Evolutionary conservation across 1,284 basidiomycete genomes (phyloP).

Genomic region (Pseudozyma hubeiensis): DNA sequence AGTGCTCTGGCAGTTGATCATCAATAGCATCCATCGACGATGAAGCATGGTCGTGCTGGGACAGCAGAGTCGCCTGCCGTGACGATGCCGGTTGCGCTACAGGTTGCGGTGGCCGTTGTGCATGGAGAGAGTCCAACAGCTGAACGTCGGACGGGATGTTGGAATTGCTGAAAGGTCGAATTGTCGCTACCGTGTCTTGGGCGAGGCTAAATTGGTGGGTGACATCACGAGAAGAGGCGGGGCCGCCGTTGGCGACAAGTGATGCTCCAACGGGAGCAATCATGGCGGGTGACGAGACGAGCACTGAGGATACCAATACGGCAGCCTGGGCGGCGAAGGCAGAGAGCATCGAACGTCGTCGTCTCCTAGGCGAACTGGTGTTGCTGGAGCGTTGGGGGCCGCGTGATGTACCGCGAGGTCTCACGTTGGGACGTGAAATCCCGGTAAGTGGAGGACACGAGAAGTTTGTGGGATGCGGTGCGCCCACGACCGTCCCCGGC

Average conservation of each 20-base stretch:
- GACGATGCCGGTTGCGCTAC: slow-evolving; percentile 13
- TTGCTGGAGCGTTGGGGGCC: not conserved
- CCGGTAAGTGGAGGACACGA: not conserved
- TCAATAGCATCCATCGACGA: slow-evolving; percentile 23
- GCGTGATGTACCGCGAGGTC: not conserved
- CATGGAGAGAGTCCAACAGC: not conserved
- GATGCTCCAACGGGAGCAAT: slow-evolving; percentile 21
- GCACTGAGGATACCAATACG: slow-evolving; percentile 50
- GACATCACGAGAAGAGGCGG: not conserved
- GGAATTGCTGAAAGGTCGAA: not conserved
- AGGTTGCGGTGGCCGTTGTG: not conserved
- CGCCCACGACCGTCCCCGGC: slow-evolving; percentile 6
- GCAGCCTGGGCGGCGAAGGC: slow-evolving; percentile 27
- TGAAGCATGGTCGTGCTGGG: not conserved
- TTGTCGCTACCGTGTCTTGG: not conserved
- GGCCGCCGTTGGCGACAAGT: not conserved
- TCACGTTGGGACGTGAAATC: not conserved
- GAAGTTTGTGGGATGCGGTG: not conserved
- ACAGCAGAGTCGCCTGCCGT: slow-evolving; percentile 4
- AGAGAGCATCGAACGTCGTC: slow-evolving; percentile 15
- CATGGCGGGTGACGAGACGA: slow-evolving; percentile 45
- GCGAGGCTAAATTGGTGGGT: slow-evolving; percentile 11
- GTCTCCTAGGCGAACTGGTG: not conserved
- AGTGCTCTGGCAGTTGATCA: slow-evolving; percentile 15
- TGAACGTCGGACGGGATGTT: not conserved